phyloP scores from a whole-genome alignment of 306 rosid species.

The Vigna hirtella region DNA sequence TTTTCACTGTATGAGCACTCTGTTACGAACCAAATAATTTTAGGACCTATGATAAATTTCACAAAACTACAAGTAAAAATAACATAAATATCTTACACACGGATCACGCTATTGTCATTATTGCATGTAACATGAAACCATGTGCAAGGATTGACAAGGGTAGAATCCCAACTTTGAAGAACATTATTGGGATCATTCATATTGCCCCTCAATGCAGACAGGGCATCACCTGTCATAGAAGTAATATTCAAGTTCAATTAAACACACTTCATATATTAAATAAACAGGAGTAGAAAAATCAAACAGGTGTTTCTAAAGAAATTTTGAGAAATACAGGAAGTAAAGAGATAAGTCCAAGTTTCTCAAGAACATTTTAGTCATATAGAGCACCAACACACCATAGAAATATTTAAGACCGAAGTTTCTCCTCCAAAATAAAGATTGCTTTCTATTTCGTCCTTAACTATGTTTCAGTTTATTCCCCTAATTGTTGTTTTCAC shows the following conservation, averaged over 20 bases:
- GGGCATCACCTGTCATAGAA: slow-evolving; percentile 65
- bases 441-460: not conserved
- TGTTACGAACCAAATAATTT: not conserved
- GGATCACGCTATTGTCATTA: slow-evolving; percentile 59
- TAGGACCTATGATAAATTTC: not conserved
- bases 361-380: not conserved
- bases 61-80: slow-evolving; percentile 17
- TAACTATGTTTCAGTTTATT: not conserved
- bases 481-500: not conserved
- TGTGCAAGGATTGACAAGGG: slow-evolving; percentile 79
- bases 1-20: not conserved
- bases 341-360: not conserved
- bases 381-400: too few species aligned
- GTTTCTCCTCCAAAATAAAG: not conserved
- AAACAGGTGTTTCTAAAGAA: slow-evolving; percentile 8
- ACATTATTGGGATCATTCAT: slow-evolving; percentile 64
- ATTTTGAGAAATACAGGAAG: not conserved
- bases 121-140: slow-evolving; percentile 83
- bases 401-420: too few species aligned
- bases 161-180: slow-evolving; percentile 78
- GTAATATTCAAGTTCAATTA: not conserved
- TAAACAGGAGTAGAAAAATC: not conserved
- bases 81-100: slow-evolving; percentile 64
- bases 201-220: slow-evolving; percentile 59
- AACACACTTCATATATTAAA: not conserved